Conservation (phyloP, 345 rosid genomes). For the Acer campestre region DNA sequence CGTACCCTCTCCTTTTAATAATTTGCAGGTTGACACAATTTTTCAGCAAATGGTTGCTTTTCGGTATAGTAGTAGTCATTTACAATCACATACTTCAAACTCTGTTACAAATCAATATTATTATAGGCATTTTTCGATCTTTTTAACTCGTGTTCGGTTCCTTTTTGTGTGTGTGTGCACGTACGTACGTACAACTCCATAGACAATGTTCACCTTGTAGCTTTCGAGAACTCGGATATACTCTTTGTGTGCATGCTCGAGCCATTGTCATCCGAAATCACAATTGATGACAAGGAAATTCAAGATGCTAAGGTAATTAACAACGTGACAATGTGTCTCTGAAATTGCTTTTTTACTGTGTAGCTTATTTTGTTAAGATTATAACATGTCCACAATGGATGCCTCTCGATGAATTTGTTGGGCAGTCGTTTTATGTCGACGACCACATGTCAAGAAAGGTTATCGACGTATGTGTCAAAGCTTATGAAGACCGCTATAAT, state of each 20-base stretch:
- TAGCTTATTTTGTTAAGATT: neutral
- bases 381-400: conserved; percentile 43
- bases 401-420: conserved; percentile 37
- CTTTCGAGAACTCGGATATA: conserved; percentile 57
- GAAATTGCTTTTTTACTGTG: neutral
- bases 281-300: conserved; percentile 44
- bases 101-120: neutral
- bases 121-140: neutral
- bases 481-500: conserved; percentile 29
- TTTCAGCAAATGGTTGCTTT: conserved; percentile 52
- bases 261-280: conserved; percentile 46
- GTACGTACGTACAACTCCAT: neutral
- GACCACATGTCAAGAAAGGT: conserved; percentile 44
- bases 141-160: too few relatives aligned
- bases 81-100: neutral
- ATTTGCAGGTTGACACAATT: conserved; percentile 41
- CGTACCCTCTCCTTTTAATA: neutral
- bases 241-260: conserved; percentile 49
- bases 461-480: conserved; percentile 40
- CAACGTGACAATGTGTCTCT: neutral
- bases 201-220: conserved; percentile 53
- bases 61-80: conserved; percentile 27
- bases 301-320: conserved; percentile 43
- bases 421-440: conserved; percentile 43
- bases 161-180: neutral